Base-by-base conservation (phyloP, 495 filamentous ascomycete genomes). In the Pyrenula aspistea region DNA sequence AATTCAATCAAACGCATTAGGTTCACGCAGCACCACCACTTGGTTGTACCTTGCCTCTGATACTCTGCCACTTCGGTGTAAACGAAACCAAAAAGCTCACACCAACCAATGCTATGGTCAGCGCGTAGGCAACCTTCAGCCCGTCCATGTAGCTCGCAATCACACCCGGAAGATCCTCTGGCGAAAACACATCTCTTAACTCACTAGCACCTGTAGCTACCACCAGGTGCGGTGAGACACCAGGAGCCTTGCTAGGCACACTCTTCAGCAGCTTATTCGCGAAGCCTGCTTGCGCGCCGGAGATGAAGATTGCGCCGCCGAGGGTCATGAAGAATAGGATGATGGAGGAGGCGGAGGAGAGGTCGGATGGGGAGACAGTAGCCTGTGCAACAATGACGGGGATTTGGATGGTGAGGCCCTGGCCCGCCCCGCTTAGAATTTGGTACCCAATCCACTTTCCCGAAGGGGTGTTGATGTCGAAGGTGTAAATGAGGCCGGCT, bases 101-200 rank as follows among this genome's bases (percentile, higher is more conserved):
- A 2, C 63, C 66, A 3, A 54, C 60, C 49, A 60, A 47, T 3
- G 60, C 58, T 54, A 68, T 56, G 3, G 56, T 49, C 49, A 67
- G 22, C 10, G 59, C 59, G 48, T 68, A 71, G n/a, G 74, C 64
- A 10, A 68, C 66, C 61, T 76, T 77, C 53, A 87, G 57, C 4
- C 80, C 82, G 1, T 57, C 62, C 77, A 83, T 82, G 66, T 87
- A 87, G 3, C 77, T 78, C 2, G 61, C 48, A 22, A 86, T 51
- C n/a, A 87, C 71, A 2, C 72, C 77, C 0, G 70, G 67, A 2
- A 88, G 23, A 36, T 75, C 54, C 2, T 62, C 51, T 0, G 69
- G 31, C 10, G 56, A 56, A 59, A 85, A 79, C 0, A 74, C 69
- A 4, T 66, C 56, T 2, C 73, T 71, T 2, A 86, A 55, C 25